Percentiles rank a stretch among this genome's conserved stretches.
Evolutionary conservation across 805 yeast species (phyloP).

Genomic region (Cyberlindnera xylosilytica): DNA sequence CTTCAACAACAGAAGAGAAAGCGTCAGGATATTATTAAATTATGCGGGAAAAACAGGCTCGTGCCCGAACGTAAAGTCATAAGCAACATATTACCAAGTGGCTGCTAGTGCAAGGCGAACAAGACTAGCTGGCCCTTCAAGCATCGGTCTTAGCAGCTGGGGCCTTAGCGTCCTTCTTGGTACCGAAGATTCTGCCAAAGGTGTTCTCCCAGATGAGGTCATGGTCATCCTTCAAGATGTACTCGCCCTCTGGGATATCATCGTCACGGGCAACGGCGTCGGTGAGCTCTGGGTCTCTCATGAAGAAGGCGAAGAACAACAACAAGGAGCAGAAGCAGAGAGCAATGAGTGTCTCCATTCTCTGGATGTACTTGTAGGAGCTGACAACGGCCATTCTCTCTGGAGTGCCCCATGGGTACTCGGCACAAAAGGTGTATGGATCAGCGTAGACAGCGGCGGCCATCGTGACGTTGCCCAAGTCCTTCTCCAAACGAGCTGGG

Average conservation of each 20-base stretch:
- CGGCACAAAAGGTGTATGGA: slow-evolving; percentile 48
- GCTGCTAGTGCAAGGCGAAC: too few relatives aligned
- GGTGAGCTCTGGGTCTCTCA: slow-evolving; percentile 49
- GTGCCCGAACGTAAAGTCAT: too few relatives aligned
- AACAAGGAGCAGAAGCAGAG: slow-evolving; percentile 49
- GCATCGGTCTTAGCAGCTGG: too few relatives aligned
- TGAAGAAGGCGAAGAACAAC: slow-evolving; percentile 41
- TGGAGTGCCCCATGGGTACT: slow-evolving; percentile 60
- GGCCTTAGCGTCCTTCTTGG: too few relatives aligned
- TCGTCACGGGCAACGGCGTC: slow-evolving; percentile 27
- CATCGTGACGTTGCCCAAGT: slow-evolving; percentile 34
- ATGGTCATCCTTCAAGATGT: slow-evolving; percentile 11
- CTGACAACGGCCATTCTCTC: slow-evolving; percentile 54
- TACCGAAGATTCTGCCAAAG: slow-evolving; percentile 7
- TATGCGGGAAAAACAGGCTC: too few relatives aligned
- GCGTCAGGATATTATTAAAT: too few relatives aligned
- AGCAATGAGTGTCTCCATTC: slow-evolving; percentile 52
- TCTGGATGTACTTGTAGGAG: slow-evolving; percentile 60
- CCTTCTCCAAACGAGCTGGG: slow-evolving; percentile 37
- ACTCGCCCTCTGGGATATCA: slow-evolving; percentile 14
- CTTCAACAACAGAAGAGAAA: too few relatives aligned
- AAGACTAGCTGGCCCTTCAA: too few relatives aligned
- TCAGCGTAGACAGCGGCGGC: slow-evolving; percentile 46
- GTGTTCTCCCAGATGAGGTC: slow-evolving; percentile 5
- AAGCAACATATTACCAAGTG: too few relatives aligned